Evolutionary conservation across 306 rosid genomes (phyloP).

Genomic region (Fagus crenata): DNA sequence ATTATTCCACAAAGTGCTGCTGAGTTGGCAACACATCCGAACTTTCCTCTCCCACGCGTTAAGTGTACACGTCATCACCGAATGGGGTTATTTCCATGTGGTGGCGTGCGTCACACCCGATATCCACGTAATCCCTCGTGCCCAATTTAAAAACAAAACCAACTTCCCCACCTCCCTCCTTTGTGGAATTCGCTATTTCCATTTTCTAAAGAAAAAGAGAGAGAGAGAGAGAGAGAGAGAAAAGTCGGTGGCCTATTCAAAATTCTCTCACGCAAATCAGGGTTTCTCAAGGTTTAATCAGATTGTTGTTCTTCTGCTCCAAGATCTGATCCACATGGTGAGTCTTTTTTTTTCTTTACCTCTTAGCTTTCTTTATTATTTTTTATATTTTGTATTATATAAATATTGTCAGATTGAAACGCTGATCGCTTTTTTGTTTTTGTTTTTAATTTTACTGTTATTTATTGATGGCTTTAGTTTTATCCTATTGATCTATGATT

Average conservation of each 20-base stretch:
- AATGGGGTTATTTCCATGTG: too few relatives aligned
- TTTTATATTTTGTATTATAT: neutral
- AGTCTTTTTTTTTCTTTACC: neutral
- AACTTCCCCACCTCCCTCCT: too few relatives aligned
- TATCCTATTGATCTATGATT: neutral
- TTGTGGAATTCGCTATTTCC: neutral
- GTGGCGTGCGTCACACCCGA: too few relatives aligned
- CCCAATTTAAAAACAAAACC: too few relatives aligned
- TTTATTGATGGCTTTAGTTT: neutral
- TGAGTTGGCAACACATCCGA: too few relatives aligned
- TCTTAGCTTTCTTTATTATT: neutral
- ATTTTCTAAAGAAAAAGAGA: neutral
- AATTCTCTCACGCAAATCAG: neutral
- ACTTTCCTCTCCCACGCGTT: too few relatives aligned
- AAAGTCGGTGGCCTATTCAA: too few relatives aligned
- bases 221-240: neutral
- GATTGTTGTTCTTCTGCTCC: neutral
- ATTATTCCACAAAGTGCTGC: too few relatives aligned
- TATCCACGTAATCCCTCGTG: too few relatives aligned
- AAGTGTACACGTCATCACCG: too few relatives aligned
- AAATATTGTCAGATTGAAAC: neutral
- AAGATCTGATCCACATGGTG: constrained; percentile 6
- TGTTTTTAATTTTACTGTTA: neutral
- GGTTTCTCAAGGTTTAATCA: neutral
- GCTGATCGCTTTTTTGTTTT: neutral